phyloP scores from a whole-genome alignment of 495 filamentous ascomycete genomes.

The Lophiotrema nucula region DNA sequence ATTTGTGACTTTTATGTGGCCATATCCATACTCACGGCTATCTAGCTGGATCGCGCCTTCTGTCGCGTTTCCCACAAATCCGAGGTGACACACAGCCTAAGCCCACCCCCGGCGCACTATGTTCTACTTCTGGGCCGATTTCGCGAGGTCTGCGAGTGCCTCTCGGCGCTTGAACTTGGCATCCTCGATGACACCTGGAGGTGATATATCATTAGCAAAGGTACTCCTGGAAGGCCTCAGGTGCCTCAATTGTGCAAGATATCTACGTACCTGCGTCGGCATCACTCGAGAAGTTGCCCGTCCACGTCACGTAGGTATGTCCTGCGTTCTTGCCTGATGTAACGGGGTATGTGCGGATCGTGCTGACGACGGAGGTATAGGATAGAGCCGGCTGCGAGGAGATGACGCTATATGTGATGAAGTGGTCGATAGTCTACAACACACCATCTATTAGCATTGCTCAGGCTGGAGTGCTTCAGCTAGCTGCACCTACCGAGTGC shows the following conservation, averaged over 20 bases:
- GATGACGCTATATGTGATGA: slow-evolving; percentile 69
- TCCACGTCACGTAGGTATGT: slow-evolving; percentile 63
- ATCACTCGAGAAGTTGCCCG: slow-evolving; percentile 64
- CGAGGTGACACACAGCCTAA: not conserved
- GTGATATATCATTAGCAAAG: not conserved
- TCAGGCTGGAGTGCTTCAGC: not conserved
- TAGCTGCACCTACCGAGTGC: slow-evolving; percentile 56
- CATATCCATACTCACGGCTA: too few relatives aligned
- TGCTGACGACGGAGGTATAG: slow-evolving; percentile 62
- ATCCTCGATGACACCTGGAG: slow-evolving; percentile 63
- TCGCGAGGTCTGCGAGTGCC: slow-evolving; percentile 62
- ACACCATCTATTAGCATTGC: not conserved
- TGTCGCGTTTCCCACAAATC: too few relatives aligned
- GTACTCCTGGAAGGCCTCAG: too few relatives aligned
- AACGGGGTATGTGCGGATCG: slow-evolving; percentile 59
- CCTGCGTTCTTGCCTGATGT: slow-evolving; percentile 60
- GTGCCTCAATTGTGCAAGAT: too few relatives aligned
- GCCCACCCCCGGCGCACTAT: not conserved
- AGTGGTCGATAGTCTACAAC: slow-evolving; percentile 62
- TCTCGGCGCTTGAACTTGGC: slow-evolving; percentile 72
- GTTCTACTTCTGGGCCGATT: slow-evolving; percentile 39
- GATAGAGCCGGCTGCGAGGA: slow-evolving; percentile 56
- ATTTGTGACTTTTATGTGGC: too few relatives aligned
- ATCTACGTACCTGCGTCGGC: slow-evolving; percentile 62
- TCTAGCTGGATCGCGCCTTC: too few relatives aligned